These are phyloP conservation scores for Emmonsia crescens DNA, from an alignment of 2,329 filamentous ascomycete species.

Conservation along the genomic window DNA sequence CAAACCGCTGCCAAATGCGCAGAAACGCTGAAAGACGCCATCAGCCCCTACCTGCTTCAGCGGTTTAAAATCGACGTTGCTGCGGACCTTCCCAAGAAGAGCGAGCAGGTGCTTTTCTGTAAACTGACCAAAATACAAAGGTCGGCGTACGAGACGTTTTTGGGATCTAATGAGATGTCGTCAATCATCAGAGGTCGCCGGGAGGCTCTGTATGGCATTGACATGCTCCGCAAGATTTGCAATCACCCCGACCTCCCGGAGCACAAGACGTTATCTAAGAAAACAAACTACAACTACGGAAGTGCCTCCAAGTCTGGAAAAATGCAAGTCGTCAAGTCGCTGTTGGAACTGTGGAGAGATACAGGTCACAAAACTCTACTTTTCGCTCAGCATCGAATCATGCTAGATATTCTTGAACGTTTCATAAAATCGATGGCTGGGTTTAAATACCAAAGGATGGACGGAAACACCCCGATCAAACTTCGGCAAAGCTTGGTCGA, in stretches of 20 bases:
- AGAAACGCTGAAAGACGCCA: constrained; percentile 83
- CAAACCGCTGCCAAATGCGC: constrained; percentile 92
- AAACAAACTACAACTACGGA: constrained; percentile 65
- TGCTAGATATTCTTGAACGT: constrained; percentile 86
- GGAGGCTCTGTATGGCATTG: constrained; percentile 80
- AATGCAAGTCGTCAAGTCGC: constrained; percentile 83
- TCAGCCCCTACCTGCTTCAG: constrained; percentile 86
- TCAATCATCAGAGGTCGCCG: constrained; percentile 64
- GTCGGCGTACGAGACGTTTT: constrained; percentile 67
- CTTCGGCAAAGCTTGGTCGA: constrained; percentile 84
- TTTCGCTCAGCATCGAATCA: constrained; percentile 87
- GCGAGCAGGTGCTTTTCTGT: constrained; percentile 91
- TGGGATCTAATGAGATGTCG: constrained; percentile 74
- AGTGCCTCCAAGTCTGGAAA: constrained; percentile 74
- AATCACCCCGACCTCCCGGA: constrained; percentile 89
- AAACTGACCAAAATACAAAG: constrained; percentile 74
- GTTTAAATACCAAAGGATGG: constrained; percentile 79
- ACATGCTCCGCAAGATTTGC: constrained; percentile 88
- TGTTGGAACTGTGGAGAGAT: constrained; percentile 80
- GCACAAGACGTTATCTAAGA: constrained; percentile 48
- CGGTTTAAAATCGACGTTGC: constrained; percentile 90
- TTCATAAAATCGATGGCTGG: constrained; percentile 59
- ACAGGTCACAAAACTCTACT: constrained; percentile 90
- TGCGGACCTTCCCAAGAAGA: constrained; percentile 87
- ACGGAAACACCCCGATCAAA: constrained; percentile 81